Percentiles rank a stretch among this genome's conserved stretches.
phyloP scores from a whole-genome alignment of 768 basidiomycete genomes.

The Pleurotus ostreatus region DNA sequence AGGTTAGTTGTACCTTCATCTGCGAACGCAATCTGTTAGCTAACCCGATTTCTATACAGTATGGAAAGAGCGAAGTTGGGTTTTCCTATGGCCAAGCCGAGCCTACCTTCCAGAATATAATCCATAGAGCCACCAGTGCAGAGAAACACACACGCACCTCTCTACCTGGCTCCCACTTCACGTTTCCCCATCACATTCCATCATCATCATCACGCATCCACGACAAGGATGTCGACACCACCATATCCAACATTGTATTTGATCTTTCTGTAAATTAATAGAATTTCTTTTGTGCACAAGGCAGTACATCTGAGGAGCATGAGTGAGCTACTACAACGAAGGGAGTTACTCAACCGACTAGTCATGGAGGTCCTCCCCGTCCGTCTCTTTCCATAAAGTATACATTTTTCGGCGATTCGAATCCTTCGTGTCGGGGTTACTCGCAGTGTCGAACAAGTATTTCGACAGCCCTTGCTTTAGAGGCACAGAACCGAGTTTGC shows the following conservation, averaged over 20 bases:
- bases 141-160: not conserved
- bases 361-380: constrained; percentile 26
- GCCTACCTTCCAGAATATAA: not conserved
- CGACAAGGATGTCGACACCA: too few species aligned
- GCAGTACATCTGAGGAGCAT: constrained; percentile 10
- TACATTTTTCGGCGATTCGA: constrained; percentile 83
- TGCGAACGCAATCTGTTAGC: too few species aligned
- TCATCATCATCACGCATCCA: not conserved
- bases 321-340: constrained; percentile 15
- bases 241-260: not conserved
- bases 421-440: constrained; percentile 69
- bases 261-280: not conserved
- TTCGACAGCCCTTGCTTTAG: constrained; percentile 56
- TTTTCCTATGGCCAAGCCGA: not conserved
- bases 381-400: constrained; percentile 66
- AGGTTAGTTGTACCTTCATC: constrained; percentile 13
- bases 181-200: not conserved
- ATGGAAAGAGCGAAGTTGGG: not conserved
- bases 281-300: not conserved
- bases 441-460: constrained; percentile 69
- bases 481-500: constrained; percentile 24
- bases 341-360: constrained; percentile 10
- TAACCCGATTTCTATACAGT: not conserved
- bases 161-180: not conserved
- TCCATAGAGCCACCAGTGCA: not conserved